A percentile compares a stretch with the other conserved stretches of the same genome.
phyloP scores from a whole-genome alignment of 306 rosid genomes.

The Urtica urens region DNA sequence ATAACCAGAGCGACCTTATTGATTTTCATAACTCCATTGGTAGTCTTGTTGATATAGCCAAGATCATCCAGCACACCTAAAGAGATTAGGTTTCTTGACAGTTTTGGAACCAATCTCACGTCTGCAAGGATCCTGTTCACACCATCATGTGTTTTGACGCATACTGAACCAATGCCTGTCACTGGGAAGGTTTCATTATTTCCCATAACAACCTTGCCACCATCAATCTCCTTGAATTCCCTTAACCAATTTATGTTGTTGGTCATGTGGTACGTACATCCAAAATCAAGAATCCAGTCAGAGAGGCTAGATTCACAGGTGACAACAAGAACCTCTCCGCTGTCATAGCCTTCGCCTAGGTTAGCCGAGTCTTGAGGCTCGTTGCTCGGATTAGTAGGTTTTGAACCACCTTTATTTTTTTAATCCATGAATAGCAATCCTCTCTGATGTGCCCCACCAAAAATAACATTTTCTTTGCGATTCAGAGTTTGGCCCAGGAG shows the following conservation, averaged over 20 bases:
- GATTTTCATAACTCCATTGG: background rate
- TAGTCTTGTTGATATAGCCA: background rate
- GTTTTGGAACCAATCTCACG: background rate
- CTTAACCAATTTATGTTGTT: background rate
- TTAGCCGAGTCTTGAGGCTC: background rate
- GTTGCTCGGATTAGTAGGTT: background rate
- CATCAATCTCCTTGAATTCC: background rate
- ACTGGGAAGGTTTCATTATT: background rate
- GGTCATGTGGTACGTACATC: background rate
- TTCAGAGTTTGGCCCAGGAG: background rate
- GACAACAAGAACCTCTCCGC: background rate
- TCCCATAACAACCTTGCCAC: background rate
- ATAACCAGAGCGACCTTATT: background rate
- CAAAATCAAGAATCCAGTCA: background rate
- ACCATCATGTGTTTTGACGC: background rate
- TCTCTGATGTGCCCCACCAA: background rate
- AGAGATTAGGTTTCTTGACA: background rate
- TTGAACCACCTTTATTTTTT: background rate
- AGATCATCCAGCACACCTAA: background rate
- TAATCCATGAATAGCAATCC: background rate
- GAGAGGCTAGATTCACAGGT: background rate
- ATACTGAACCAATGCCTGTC: background rate
- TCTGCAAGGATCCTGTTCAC: rapidly evolving
- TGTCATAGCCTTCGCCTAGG: background rate
- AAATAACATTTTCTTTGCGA: too few species aligned